Base-by-base conservation (phyloP, 805 yeast genomes). In the Ascoidea rubescens region DNA sequence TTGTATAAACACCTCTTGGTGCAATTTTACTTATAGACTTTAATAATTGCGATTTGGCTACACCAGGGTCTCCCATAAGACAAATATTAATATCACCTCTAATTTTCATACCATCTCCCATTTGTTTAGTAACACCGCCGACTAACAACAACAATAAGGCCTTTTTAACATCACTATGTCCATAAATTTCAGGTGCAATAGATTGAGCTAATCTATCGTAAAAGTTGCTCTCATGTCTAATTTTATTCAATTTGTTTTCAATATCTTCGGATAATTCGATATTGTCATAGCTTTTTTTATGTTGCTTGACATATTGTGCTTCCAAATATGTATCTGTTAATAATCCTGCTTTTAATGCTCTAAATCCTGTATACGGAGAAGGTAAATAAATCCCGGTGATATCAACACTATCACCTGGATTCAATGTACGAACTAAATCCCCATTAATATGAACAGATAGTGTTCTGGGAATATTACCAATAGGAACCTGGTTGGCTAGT, bases 41-140 rank as follows among this genome's bases (percentile, higher is more conserved):
- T 57, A 93, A 73, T 62, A 93, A 72, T 74, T 93, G 99, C 2
- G 98, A 93, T 69, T 93, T 93, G 62, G 99, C 99, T 52, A 93
- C 99, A 74, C 99, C 99, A 46, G 99, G 99, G 64, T 93, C 99
- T 60, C 99, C 99, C 97, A 93, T 91, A 51, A 93, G 74, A 70
- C 97, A 84, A 52, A 93, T 78, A 63, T 93, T 93, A 59, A 93
- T 87, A 65, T 93, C 99, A 62, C 99, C 99, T 72, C 99, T 82
- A 62, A 93, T 93, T 62, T 84, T 81, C 87, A 93, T 81, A 58
- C 99, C 99, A 69, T 93, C 99, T 48, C 95, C 96, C 60, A 91
- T 80, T 62, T 82, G 87, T 65, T 93, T 93, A 49, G 95, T 86
- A 47, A 90, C 97, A 62, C 99, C 99, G 50, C 99, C 96, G 57